Percentiles rank a stretch among this genome's conserved stretches.
These are phyloP conservation scores for Paecilomyces niveus DNA, from an alignment of 2,329 filamentous ascomycete species.

Conservation along the genomic window DNA sequence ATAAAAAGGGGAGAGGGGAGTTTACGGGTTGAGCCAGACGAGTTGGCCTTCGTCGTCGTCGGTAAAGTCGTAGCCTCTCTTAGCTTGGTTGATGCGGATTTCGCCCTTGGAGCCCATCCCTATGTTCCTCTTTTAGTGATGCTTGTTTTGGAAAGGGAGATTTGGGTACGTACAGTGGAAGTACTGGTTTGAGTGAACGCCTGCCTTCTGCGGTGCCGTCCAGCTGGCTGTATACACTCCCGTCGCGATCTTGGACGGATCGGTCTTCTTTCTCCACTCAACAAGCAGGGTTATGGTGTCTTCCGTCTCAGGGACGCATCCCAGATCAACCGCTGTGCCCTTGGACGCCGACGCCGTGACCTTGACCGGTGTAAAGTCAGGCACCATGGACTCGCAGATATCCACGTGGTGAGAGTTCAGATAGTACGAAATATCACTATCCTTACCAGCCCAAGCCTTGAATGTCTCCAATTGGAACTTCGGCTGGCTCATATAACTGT, in stretches of 20 bases:
- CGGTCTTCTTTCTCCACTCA: slow-evolving; percentile 71
- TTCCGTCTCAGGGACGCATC: slow-evolving; percentile 74
- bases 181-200: slow-evolving; percentile 95
- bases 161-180: slow-evolving; percentile 60
- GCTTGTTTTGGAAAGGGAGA: neutral
- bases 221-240: slow-evolving; percentile 90
- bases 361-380: slow-evolving; percentile 68
- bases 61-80: slow-evolving; percentile 91
- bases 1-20: neutral
- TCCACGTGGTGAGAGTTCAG: slow-evolving; percentile 93
- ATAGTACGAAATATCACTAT: slow-evolving; percentile 93
- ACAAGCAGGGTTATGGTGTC: slow-evolving; percentile 90
- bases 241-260: slow-evolving; percentile 65
- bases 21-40: slow-evolving; percentile 76
- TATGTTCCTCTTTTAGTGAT: slow-evolving; percentile 11
- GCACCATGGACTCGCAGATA: slow-evolving; percentile 86
- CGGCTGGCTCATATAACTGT: slow-evolving; percentile 91
- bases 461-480: slow-evolving; percentile 91
- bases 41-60: slow-evolving; percentile 62
- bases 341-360: slow-evolving; percentile 74
- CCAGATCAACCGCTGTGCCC: slow-evolving; percentile 70
- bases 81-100: slow-evolving; percentile 84
- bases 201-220: slow-evolving; percentile 87
- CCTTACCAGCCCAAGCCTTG: slow-evolving; percentile 86
- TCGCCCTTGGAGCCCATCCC: slow-evolving; percentile 77